Conservation (phyloP, 2,329 filamentous ascomycete species). For the Venturia aucupariae region DNA sequence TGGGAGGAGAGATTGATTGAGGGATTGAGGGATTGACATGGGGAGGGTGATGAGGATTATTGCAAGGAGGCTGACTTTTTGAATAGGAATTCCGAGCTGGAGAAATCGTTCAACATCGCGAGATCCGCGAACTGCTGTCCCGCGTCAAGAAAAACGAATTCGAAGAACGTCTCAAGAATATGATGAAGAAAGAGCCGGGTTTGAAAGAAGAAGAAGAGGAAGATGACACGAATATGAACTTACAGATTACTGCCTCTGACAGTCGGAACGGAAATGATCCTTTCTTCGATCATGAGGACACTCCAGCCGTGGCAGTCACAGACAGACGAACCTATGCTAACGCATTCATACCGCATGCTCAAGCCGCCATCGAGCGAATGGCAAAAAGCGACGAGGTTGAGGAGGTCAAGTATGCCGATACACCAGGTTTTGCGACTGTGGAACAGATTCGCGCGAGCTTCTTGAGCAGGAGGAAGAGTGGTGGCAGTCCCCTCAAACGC, state of each 20-base stretch:
- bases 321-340: background rate
- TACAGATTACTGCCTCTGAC: background rate
- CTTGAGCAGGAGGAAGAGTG: background rate
- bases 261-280: background rate
- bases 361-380: background rate
- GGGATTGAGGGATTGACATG: background rate
- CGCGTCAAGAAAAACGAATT: constrained; percentile 1
- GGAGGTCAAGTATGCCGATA: background rate
- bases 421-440: background rate
- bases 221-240: background rate
- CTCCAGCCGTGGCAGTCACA: background rate
- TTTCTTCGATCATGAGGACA: background rate
- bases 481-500: background rate
- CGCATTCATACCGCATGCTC: background rate
- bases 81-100: background rate
- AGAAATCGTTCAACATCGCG: background rate
- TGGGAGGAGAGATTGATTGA: too few species aligned
- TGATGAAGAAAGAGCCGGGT: background rate
- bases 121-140: background rate
- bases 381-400: background rate
- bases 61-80: background rate
- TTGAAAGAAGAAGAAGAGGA: background rate
- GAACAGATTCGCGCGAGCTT: background rate
- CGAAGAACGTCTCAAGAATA: background rate
- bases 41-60: background rate